Evolutionary conservation across 2,329 filamentous ascomycete genomes (phyloP).

Genomic region (Arthrobotrys iridis): DNA sequence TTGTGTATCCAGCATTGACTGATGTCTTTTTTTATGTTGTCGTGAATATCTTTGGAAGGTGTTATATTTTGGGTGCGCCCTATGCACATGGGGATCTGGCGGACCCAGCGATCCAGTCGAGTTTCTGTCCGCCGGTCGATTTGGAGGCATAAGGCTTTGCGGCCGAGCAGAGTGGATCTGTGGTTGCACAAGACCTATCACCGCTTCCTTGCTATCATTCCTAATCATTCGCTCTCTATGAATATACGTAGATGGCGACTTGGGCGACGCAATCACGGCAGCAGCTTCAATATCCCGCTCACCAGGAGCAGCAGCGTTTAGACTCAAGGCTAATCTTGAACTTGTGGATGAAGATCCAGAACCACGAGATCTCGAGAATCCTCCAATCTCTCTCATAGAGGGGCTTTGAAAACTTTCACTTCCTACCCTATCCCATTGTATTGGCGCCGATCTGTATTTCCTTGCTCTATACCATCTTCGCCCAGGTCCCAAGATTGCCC

Average conservation of each 20-base stretch:
- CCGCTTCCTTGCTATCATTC: slow-evolving; percentile 40
- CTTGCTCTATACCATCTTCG: slow-evolving; percentile 33
- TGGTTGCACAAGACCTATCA: slow-evolving; percentile 47
- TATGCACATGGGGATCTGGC: slow-evolving; percentile 36
- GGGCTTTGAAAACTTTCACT: slow-evolving; percentile 42
- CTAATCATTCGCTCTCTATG: slow-evolving; percentile 43
- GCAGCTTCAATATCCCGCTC: slow-evolving; percentile 49
- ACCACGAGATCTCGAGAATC: slow-evolving; percentile 30
- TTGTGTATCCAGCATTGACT: slow-evolving; percentile 1
- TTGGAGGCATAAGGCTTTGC: slow-evolving; percentile 29
- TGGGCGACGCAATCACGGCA: slow-evolving; percentile 40
- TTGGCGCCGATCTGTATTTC: slow-evolving; percentile 33
- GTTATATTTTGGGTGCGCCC: slow-evolving; percentile 48
- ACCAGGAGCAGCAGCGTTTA: slow-evolving; percentile 50
- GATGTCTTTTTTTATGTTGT: slow-evolving; percentile 32
- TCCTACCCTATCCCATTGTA: slow-evolving; percentile 39
- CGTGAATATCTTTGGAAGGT: slow-evolving; percentile 48
- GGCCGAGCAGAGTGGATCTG: slow-evolving; percentile 8
- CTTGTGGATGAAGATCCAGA: slow-evolving; percentile 41
- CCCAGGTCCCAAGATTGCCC: slow-evolving; percentile 43
- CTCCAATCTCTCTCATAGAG: slow-evolving; percentile 25
- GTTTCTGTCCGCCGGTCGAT: slow-evolving; percentile 20
- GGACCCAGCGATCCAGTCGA: slow-evolving; percentile 38
- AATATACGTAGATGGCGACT: slow-evolving; percentile 41
- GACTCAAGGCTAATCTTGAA: slow-evolving; percentile 23